Conservation (phyloP, 2,329 filamentous ascomycete genomes). For the Decorospora gaudefroyi region DNA sequence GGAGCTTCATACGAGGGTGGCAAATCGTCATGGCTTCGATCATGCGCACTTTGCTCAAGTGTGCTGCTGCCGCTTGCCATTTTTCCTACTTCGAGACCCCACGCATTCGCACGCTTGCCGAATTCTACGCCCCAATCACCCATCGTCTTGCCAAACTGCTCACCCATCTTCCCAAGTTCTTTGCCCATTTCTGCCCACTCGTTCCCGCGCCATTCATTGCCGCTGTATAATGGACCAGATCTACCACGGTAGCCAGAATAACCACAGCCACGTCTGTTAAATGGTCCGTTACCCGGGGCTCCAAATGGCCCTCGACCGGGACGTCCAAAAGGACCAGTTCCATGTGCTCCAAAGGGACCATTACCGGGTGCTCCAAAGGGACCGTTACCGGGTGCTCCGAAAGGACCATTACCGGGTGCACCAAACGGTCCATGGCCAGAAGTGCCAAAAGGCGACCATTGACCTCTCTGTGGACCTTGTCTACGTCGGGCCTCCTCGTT, state of each 20-base stretch:
- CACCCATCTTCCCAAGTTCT: conserved; percentile 29
- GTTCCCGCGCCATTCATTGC: conserved; percentile 3
- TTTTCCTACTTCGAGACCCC: conserved; percentile 27
- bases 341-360: conserved; percentile 9
- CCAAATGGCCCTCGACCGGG: conserved; percentile 11
- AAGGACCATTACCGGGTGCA: conserved; percentile 14
- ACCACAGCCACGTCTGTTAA: conserved; percentile 3
- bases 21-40: conserved; percentile 13
- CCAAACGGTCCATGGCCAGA: conserved; percentile 15
- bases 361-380: conserved; percentile 12
- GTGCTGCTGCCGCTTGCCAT: conserved; percentile 9
- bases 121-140: conserved; percentile 39
- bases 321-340: conserved; percentile 13
- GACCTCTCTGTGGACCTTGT: conserved; percentile 2
- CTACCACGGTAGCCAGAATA: conserved; percentile 5
- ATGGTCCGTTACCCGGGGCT: conserved; percentile 7
- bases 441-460: conserved; percentile 25
- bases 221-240: conserved; percentile 10
- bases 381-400: conserved; percentile 12
- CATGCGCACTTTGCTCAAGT: background rate
- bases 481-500: background rate
- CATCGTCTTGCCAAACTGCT: conserved; percentile 41
- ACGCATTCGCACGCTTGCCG: conserved; percentile 30
- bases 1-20: conserved; percentile 22
- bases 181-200: conserved; percentile 18